These are phyloP conservation scores for Epichloe elymi DNA, from an alignment of 2,329 filamentous ascomycete genomes.

Conservation along the genomic window DNA sequence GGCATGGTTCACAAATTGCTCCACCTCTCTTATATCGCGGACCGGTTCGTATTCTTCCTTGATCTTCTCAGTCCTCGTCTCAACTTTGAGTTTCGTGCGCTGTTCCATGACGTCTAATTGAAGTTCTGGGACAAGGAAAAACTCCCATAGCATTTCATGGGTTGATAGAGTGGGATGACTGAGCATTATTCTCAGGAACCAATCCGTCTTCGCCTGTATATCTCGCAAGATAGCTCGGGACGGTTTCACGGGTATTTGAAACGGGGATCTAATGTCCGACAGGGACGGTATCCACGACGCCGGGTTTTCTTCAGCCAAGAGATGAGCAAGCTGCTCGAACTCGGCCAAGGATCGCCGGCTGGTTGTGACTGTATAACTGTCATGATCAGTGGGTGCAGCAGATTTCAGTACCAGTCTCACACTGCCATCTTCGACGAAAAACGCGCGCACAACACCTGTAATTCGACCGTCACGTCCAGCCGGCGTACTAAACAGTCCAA, in stretches of 20 bases:
- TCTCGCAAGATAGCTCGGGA: constrained; percentile 78
- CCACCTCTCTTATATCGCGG: constrained; percentile 72
- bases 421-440: constrained; percentile 93
- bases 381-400: constrained; percentile 67
- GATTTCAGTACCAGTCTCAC: constrained; percentile 91
- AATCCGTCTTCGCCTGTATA: constrained; percentile 74
- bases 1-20: constrained; percentile 84
- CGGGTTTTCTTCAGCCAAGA: constrained; percentile 78
- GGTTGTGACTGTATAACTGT: constrained; percentile 86
- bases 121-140: constrained; percentile 91
- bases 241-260: constrained; percentile 85
- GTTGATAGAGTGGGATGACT: constrained; percentile 85
- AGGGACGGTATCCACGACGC: constrained; percentile 87
- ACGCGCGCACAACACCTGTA: constrained; percentile 85
- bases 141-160: constrained; percentile 97
- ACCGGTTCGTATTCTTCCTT: constrained; percentile 81
- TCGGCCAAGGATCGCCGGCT: constrained; percentile 77
- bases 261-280: constrained; percentile 67
- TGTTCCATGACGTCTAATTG: constrained; percentile 83
- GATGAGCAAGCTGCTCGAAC: constrained; percentile 79
- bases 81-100: constrained; percentile 74
- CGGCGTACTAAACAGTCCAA: constrained; percentile 67
- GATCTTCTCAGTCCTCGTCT: constrained; percentile 69
- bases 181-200: constrained; percentile 76
- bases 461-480: constrained; percentile 65